Evolutionary conservation across 2,329 filamentous ascomycete genomes (phyloP), one percentile per base, ranked within the genome.

Genomic region (Paraphaeosphaeria minitans): DNA sequence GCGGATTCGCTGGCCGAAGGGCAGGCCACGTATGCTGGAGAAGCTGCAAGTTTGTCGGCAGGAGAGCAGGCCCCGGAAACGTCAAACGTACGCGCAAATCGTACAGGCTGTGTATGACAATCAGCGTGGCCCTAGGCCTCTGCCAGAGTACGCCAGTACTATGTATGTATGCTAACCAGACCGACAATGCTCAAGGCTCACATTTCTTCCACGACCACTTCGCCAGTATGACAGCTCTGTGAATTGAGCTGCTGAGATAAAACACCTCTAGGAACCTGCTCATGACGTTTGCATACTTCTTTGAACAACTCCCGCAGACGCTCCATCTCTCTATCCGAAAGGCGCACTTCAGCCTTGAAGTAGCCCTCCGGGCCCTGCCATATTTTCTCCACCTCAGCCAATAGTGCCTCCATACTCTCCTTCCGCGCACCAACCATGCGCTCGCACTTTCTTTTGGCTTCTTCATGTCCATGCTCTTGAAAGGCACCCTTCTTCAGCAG

Each of bases 401-500:
- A 16, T 50, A 71, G 54, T 27, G 65, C 65, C 22, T 52, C 35
- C 66, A 71, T 69, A 57, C 67, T 70, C 56, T 68, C 82, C 51
- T 71, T 71, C 69, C 75, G 76, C 29, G 72, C 74, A 19, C 72
- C 71, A 5, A 72, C 55, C 71, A 75, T 74, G 46, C 71, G 65
- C 74, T 75, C 60, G 55, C 69, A 69, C 54, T 66, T 69, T 39
- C 55, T 58, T 45, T 45, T 62, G 24, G 60, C 61, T 46, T 66
- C 64, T 12, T 61, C 61, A 4, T 45, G 77, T 37, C 76, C 75
- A 56, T 64, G 60, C 42, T 64, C 67, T 29, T 60, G 37, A 39
- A 90, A 78, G 9, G 82, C 80, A 0, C 83, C 67, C 22, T 71
- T 83, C 56, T 82, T 82, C 56, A 79, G 75, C 66, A 85, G 73